Conservation (phyloP, 768 basidiomycete species). For the Serpula lacrymans region DNA sequence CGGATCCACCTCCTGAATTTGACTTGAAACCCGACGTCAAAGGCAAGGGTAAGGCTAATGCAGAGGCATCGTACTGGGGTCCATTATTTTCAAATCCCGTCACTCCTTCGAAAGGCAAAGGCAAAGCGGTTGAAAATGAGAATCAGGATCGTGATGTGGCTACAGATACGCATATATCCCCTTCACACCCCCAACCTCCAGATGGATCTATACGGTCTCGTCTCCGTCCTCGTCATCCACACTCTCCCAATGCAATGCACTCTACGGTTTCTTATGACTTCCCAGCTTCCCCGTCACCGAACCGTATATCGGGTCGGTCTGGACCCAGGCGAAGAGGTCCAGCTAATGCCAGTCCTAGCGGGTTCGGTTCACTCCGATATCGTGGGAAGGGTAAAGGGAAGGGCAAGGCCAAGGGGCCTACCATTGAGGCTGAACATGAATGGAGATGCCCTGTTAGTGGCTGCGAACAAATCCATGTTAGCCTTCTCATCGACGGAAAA, state of each 20-base stretch:
- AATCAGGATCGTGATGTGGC: slow-evolving; percentile 9
- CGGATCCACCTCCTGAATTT: not conserved
- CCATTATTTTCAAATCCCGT: not conserved
- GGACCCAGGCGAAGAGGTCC: not conserved
- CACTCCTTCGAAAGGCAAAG: slow-evolving; percentile 24
- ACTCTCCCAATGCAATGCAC: slow-evolving; percentile 6
- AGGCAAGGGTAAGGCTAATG: slow-evolving; percentile 33
- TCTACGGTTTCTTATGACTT: not conserved
- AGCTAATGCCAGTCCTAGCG: not conserved
- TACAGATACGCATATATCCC: slow-evolving; percentile 13
- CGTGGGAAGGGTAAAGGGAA: slow-evolving; percentile 27
- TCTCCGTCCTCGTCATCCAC: slow-evolving; percentile 47
- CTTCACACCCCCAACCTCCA: slow-evolving; percentile 12
- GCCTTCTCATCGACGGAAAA: slow-evolving; percentile 52
- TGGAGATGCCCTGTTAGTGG: slow-evolving; percentile 65
- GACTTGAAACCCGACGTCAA: slow-evolving; percentile 32
- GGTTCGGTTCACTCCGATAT: not conserved
- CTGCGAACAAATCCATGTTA: slow-evolving; percentile 53
- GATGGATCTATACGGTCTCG: slow-evolving; percentile 52
- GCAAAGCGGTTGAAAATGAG: slow-evolving; percentile 26
- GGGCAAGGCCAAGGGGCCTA: slow-evolving; percentile 32
- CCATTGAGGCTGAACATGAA: slow-evolving; percentile 46
- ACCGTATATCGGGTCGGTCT: slow-evolving; percentile 4
- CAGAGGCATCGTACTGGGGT: slow-evolving; percentile 4
- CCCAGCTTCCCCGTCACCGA: slow-evolving; percentile 6